Base-by-base conservation (phyloP, 352 stramenopile genomes). In the Phytophthora pini region DNA sequence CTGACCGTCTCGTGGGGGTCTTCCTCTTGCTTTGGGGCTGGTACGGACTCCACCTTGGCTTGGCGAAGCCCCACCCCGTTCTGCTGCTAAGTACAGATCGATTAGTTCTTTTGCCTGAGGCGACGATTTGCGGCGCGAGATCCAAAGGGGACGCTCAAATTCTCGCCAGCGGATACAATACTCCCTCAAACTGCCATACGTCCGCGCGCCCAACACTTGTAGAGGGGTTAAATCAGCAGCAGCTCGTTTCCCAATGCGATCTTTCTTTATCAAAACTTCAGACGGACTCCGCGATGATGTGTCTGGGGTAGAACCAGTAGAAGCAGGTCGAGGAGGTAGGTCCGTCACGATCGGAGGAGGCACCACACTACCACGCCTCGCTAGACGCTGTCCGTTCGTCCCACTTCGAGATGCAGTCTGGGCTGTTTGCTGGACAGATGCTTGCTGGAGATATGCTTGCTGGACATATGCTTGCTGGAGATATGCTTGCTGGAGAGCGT, bases 81-180 rank as follows among this genome's bases (percentile, higher is more conserved):
- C 31, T 46, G 47, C 22, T 44, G 26, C 44, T 34, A 34, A 34
- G 51, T 65, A 88, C 5, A 31, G 4, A 43, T 82, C 67, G 29
- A 88, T 84, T 11, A 80, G 6, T 2, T 65, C 27, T 48, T 65
- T 72, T 3, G 65, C 66, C 46, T 88, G 71, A 0, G 20, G 27
- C 0, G 62, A 46, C 32, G 64, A 73, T 54, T 82, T 78, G 2
- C 68, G 68, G 3, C 72, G 65, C 10, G 61, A 7, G 27, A 85
- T 76, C 79, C 79, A 88, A 5, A 66, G 46, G 5, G 17, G 74
- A 72, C 15, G 41, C 22, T 1, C 17, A 15, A 3, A 69, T 13
- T 22, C 68, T 57, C 54, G 24, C 74, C 72, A 85, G 39, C 74
- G 47, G 55, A 88, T 68, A 7, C 68, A 49, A 56, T 72, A 88